Base-by-base conservation (phyloP, 768 basidiomycete species). In the Myochromella boudieri region DNA sequence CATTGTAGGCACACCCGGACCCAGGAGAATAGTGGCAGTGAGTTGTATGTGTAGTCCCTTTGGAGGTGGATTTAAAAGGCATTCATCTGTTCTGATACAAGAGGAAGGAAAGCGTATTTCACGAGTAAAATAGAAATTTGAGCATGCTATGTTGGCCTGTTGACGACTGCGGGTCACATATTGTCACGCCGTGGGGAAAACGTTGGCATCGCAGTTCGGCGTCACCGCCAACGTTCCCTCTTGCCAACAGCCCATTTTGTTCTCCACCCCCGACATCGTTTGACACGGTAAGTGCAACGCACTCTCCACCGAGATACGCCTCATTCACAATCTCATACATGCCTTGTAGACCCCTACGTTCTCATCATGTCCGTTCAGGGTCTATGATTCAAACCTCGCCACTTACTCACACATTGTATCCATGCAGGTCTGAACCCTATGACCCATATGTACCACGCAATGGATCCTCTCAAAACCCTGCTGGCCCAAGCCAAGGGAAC, bases 361-460 rank as follows among this genome's bases (percentile, higher is more conserved):
- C 57, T 47, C 47, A 67, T 69, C 59, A 74, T 74, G 72, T 74
- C 41, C 44, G 72, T 66, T 42, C 42, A 46, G 28, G 33, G 21
- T 42, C 11, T 45, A 36, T 37, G 46, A 44, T 34, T 49, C 38
- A 34, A 39, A 44, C 38, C 46, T 49, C 37, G 52, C 40, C 48
- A 47, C 18, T 31, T 36, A 21, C 48, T 49, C 44, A n/a, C n/a
- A n/a, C n/a, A n/a, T n/a, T n/a, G n/a, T n/a, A n/a, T n/a, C n/a
- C n/a, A n/a, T 48, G 44, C 66, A 95, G 93, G 93, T 92, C 93
- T 64, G 91, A 95, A 74, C 95, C 93, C 64, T 97, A 97, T 71
- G 95, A 98, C 80, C 95, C 95, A 56, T 98, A 99, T 72, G 79
- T 97, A 52, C 94, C 95, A 54, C 86, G 90, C 59, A 82, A 80